Percentiles rank a stretch among this genome's conserved stretches.
Conservation (phyloP, 306 rosid species). For the Rosa lucieae region DNA sequence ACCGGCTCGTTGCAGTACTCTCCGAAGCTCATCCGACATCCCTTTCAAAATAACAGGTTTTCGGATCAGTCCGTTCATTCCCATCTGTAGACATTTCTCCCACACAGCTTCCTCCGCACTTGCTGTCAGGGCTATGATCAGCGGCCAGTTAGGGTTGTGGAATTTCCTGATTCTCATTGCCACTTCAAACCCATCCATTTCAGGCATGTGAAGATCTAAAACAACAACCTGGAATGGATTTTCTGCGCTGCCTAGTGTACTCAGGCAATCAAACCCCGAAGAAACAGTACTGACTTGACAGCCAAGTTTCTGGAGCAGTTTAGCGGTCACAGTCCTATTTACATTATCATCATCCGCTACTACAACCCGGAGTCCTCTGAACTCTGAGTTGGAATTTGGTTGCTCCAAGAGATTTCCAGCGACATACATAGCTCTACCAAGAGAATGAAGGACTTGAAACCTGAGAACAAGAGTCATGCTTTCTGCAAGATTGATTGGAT, state of each 20-base stretch:
- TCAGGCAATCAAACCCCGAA: slow-evolving; percentile 69
- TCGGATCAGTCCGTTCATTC: slow-evolving; percentile 74
- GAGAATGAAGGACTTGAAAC: slow-evolving; percentile 49
- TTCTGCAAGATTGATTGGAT: slow-evolving; percentile 51
- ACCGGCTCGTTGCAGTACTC: slow-evolving; percentile 52
- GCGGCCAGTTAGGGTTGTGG: slow-evolving; percentile 56
- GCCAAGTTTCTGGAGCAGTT: slow-evolving; percentile 81
- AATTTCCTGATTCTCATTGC: slow-evolving; percentile 61
- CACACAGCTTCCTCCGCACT: slow-evolving; percentile 63
- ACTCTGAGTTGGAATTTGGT: slow-evolving; percentile 40
- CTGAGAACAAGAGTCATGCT: slow-evolving; percentile 72
- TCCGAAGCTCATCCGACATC: slow-evolving; percentile 59
- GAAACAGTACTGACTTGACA: slow-evolving; percentile 69
- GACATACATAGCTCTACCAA: slow-evolving; percentile 35
- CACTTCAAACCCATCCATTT: slow-evolving; percentile 79
- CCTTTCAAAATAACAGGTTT: slow-evolving; percentile 68
- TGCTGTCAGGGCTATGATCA: slow-evolving; percentile 65
- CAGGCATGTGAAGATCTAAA: slow-evolving; percentile 85
- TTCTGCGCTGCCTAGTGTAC: slow-evolving; percentile 40
- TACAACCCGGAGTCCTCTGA: slow-evolving; percentile 59
- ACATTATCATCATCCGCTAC: slow-evolving; percentile 66
- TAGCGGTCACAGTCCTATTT: slow-evolving; percentile 71
- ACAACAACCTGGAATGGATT: slow-evolving; percentile 48
- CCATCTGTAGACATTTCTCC: slow-evolving; percentile 66
- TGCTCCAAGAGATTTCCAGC: slow-evolving; percentile 33